Base-by-base conservation (phyloP, 768 basidiomycete species). In the Filobasidium floriforme region DNA sequence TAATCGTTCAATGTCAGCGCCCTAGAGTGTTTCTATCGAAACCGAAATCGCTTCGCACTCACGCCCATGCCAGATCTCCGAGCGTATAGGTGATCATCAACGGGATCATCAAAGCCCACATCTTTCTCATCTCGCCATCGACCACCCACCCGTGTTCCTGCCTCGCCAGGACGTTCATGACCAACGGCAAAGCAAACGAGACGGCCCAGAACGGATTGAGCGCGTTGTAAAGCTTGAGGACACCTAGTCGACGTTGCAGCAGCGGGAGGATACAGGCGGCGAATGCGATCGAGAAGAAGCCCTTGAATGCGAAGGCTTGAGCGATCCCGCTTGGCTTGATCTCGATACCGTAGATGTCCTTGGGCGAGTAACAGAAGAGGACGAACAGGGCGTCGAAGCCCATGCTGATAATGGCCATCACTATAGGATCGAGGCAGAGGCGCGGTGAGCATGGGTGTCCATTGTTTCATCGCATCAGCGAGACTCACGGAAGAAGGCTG, bases 341-440 rank as follows among this genome's bases (percentile, higher is more conserved):
- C 6, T 59, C 62, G 46, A 71, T 66, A 12, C 70, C 70, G 61
- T 65, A 63, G 7, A 71, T 46, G 10, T 37, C 26, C 26, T 60
- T 28, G 10, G 65, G 55, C 4, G 70, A 69, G 60, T 71, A 71
- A 55, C 61, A 46, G 61, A 69, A 71, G 7, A 71, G 61, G 26
- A 71, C 66, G 40, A 71, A 65, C 7, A 55, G 65, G n/a, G 70
- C 68, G 60, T 71, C 70, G 54, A 71, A 71, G 5, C 68, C 67
- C 32, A 69, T 59, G 52, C 68, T 54, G 28, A 66, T 62, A 52
- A 71, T 44, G 32, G 60, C 59, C 62, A 71, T 57, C 19, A 71
- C 70, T 71, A 26, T 7, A 32, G 0, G 22, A 28, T 18, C 11
- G 41, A 24, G 24, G 9, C 9, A 37, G 60, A 7, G 14, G 62